Percentiles rank a stretch among this genome's conserved stretches.
phyloP scores from a whole-genome alignment of 2,329 filamentous ascomycete species.

The Mycocentrospora acerina region DNA sequence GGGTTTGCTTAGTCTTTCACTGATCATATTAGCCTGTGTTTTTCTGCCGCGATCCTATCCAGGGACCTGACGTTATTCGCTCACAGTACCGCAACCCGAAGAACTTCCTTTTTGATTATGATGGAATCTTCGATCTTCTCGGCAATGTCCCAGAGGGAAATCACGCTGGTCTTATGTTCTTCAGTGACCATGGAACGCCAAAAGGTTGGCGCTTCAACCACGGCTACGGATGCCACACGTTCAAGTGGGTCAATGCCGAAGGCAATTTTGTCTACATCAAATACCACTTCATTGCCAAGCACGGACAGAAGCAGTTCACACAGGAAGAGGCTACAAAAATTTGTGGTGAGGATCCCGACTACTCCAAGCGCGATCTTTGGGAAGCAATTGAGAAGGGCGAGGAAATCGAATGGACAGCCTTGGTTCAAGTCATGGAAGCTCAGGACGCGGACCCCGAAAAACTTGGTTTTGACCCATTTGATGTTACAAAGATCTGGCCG shows the following conservation, averaged over 20 bases:
- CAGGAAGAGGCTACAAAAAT: constrained; percentile 48
- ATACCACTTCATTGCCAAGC: constrained; percentile 52
- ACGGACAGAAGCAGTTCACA: constrained; percentile 52
- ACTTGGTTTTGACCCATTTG: constrained; percentile 56
- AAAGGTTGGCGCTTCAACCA: constrained; percentile 46
- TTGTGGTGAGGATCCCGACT: constrained; percentile 54
- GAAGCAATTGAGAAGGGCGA: constrained; percentile 47
- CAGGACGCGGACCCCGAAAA: constrained; percentile 50
- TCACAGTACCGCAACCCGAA: constrained; percentile 50
- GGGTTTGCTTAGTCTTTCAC: background rate
- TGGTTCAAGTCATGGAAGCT: constrained; percentile 50
- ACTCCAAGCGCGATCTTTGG: constrained; percentile 51
- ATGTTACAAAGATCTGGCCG: constrained; percentile 58
- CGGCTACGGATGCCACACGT: constrained; percentile 51
- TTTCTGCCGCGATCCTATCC: constrained; percentile 53
- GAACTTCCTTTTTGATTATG: constrained; percentile 53
- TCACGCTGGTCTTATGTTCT: constrained; percentile 54
- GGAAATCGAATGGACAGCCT: constrained; percentile 47
- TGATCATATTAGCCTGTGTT: constrained; percentile 45
- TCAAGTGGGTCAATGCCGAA: constrained; percentile 51
- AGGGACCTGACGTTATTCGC: constrained; percentile 51
- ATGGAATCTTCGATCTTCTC: constrained; percentile 53
- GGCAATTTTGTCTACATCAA: constrained; percentile 56
- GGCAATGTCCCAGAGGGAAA: constrained; percentile 51
- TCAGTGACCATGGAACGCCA: constrained; percentile 54